Evolutionary conservation across 345 rosid genomes (phyloP), one percentile per base, ranked within the genome.

Genomic region (Aquilaria sinensis): DNA sequence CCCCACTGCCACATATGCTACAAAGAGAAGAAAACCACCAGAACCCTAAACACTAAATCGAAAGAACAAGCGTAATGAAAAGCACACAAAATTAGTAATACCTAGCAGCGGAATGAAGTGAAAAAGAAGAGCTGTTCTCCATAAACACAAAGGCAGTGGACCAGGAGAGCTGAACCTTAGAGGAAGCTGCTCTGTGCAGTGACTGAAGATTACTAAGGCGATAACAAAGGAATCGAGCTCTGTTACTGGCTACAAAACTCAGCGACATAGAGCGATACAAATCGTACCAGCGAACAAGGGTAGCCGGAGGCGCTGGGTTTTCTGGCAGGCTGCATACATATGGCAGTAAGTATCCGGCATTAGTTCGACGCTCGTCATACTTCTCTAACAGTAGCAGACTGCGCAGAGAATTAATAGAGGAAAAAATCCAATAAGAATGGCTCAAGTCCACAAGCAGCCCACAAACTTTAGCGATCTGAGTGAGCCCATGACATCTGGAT

Each of bases 51-150:
- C 60, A 11, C 37, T 5, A 43, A 30, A 50, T 49, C 2, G 47
- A 3, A 16, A 29, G 50, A 49, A 16, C 29, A 51, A 30, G 16
- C 9, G 10, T 8, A 43, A 46, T 13, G 4, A 47, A 14, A 10
- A 31, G 5, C 4, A 64, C 14, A 29, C 23, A 16, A 16, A 16
- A 16, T 16, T 16, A 16, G 23, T 16, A 16, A 31, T 60, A 83
- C 91, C 88, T 79, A 62, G 63, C 56, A 32, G 62, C 72, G 59
- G 88, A 77, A 14, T 61, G 75, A 23, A 83, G 66, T 12, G 67
- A 77, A 47, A 76, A 75, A 57, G 86, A 70, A 64, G 68, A 71
- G 1, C 31, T 57, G 14, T 47, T 46, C 51, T 60, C 75, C 72
- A 52, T 57, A 60, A 43, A 57, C 53, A 29, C 53, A 13, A 51